Evolutionary conservation across 1,284 basidiomycete species (phyloP).

Genomic region (Porogramme epimiltina): DNA sequence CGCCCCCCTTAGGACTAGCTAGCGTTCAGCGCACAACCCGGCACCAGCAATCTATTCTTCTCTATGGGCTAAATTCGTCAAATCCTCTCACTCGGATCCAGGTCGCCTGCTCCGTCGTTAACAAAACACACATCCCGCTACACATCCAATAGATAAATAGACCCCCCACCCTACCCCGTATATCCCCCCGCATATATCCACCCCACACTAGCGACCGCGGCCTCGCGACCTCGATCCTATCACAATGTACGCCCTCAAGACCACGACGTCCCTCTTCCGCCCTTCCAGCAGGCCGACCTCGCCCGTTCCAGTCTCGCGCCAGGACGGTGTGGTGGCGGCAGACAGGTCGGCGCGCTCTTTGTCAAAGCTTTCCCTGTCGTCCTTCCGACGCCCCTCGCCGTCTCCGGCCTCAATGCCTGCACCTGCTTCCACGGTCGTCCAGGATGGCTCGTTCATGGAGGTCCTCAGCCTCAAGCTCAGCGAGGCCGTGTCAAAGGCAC

Average conservation of each 20-base stretch:
- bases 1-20: conserved; percentile 66
- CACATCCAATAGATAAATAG: conserved; percentile 25
- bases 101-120: conserved; percentile 36
- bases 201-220: not conserved
- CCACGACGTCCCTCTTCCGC: conserved; percentile 60
- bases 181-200: not conserved
- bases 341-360: conserved; percentile 53
- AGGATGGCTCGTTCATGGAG: conserved; percentile 79
- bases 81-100: conserved; percentile 36
- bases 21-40: conserved; percentile 7
- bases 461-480: conserved; percentile 73
- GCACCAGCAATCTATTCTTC: conserved; percentile 19
- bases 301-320: conserved; percentile 45
- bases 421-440: conserved; percentile 53
- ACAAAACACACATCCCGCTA: conserved; percentile 13
- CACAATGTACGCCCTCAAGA: conserved; percentile 67
- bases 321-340: conserved; percentile 39
- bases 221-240: conserved; percentile 17
- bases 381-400: conserved; percentile 49
- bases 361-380: conserved; percentile 59
- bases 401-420: conserved; percentile 37
- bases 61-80: conserved; percentile 66
- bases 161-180: conserved; percentile 2
- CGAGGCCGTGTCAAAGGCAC: conserved; percentile 77
- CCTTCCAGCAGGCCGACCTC: conserved; percentile 65